Conservation (phyloP, 2,329 filamentous ascomycete genomes). For the Incumbomyces delicatus region DNA sequence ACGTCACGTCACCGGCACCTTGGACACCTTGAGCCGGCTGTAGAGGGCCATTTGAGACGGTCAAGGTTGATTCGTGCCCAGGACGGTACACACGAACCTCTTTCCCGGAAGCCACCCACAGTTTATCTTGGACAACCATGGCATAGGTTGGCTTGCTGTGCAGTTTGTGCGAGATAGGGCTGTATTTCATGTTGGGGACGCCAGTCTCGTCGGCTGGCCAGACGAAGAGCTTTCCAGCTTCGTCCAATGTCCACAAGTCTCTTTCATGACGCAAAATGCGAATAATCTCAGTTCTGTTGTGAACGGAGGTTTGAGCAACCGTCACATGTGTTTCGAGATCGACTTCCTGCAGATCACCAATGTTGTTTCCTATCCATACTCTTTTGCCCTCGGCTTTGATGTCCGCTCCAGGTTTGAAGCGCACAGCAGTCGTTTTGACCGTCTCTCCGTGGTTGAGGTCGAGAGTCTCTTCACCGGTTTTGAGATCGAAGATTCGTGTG, state of each 20-base stretch:
- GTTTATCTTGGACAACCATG: conserved; percentile 68
- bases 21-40: conserved; percentile 60
- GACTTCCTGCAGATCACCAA: conserved; percentile 80
- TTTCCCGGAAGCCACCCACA: conserved; percentile 84
- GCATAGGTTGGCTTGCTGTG: conserved; percentile 79
- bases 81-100: conserved; percentile 78
- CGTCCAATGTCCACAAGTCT: conserved; percentile 90
- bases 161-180: conserved; percentile 67
- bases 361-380: conserved; percentile 83
- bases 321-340: conserved; percentile 68
- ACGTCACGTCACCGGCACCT: conserved; percentile 76
- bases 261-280: conserved; percentile 79
- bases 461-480: conserved; percentile 71
- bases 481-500: conserved; percentile 78
- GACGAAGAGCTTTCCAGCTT: conserved; percentile 73
- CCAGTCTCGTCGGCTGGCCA: conserved; percentile 73
- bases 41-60: conserved; percentile 50
- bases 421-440: conserved; percentile 67
- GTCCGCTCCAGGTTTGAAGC: conserved; percentile 72
- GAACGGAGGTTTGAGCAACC: conserved; percentile 59
- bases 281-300: conserved; percentile 68
- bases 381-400: conserved; percentile 70
- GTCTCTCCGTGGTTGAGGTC: conserved; percentile 77
- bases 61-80: conserved; percentile 60
- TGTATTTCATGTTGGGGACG: conserved; percentile 62